These are phyloP conservation scores for Syncephalis plumigaleata DNA, from an alignment of 371 early-diverging fungal species.

Conservation along the genomic window DNA sequence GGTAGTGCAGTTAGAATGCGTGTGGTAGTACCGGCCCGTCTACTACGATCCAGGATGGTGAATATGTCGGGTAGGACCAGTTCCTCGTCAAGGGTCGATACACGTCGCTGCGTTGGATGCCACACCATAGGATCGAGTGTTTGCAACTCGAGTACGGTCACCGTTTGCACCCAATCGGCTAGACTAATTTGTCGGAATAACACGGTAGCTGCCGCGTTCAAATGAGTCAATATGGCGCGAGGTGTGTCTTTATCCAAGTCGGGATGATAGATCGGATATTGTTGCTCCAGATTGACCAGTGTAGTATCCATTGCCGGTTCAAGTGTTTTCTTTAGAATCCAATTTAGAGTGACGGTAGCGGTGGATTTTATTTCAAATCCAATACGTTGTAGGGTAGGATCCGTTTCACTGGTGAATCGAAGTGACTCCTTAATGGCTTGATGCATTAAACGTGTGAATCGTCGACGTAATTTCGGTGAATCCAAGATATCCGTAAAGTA, in stretches of 20 bases:
- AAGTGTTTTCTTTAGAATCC: too few relatives aligned
- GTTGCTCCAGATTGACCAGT: too few relatives aligned
- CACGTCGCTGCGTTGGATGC: slow-evolving; percentile 37
- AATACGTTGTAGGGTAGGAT: not conserved
- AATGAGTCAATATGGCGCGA: slow-evolving; percentile 5
- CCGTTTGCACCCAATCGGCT: slow-evolving; percentile 57
- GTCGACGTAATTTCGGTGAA: too few relatives aligned
- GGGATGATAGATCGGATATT: slow-evolving; percentile 3
- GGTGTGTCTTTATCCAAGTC: slow-evolving; percentile 5
- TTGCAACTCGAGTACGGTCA: slow-evolving; percentile 50
- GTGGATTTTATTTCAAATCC: too few relatives aligned
- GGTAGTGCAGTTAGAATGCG: slow-evolving; percentile 39
- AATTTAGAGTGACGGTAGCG: too few relatives aligned
- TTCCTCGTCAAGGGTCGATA: slow-evolving; percentile 26
- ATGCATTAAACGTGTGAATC: slow-evolving; percentile 1
- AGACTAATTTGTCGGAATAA: slow-evolving; percentile 36
- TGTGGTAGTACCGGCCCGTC: slow-evolving; percentile 9
- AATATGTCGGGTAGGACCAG: slow-evolving; percentile 49
- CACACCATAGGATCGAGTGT: slow-evolving; percentile 49
- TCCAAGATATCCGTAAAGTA: too few relatives aligned
- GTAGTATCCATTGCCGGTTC: too few relatives aligned
- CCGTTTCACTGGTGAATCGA: slow-evolving; percentile 2
- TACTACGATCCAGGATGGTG: slow-evolving; percentile 24
- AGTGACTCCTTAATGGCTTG: slow-evolving; percentile 7
- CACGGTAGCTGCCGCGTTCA: slow-evolving; percentile 11